phyloP scores from a whole-genome alignment of 345 rosid genomes.

The Physaria fendleri region DNA sequence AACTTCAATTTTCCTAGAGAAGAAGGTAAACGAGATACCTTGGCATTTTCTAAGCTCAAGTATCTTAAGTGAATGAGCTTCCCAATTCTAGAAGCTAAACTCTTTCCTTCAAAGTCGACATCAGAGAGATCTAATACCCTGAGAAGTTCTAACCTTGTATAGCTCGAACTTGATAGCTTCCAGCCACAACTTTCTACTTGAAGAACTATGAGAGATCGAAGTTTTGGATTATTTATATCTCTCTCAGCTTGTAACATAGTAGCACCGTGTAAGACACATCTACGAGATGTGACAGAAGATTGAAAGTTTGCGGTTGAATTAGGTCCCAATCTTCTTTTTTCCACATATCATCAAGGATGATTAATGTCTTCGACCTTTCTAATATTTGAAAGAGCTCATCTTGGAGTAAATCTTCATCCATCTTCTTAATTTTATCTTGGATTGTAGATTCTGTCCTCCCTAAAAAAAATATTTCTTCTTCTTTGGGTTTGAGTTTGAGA shows the following conservation, averaged over 20 bases:
- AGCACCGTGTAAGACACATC: neutral
- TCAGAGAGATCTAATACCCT: constrained; percentile 29
- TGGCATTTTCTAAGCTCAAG: neutral
- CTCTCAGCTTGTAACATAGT: neutral
- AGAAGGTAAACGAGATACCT: constrained; percentile 9
- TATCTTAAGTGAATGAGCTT: constrained; percentile 29
- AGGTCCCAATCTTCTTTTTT: neutral
- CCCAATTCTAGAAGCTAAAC: constrained; percentile 17
- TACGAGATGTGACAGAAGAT: neutral
- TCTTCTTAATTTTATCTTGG: neutral
- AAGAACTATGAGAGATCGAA: neutral
- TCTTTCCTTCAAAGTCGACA: neutral
- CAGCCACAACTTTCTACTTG: fast-evolving
- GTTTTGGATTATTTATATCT: neutral
- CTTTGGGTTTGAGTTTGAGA: neutral
- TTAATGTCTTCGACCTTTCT: neutral
- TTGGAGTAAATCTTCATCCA: neutral
- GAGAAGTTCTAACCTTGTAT: neutral
- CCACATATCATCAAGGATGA: neutral
- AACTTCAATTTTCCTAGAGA: constrained; percentile 8
- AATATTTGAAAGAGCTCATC: neutral
- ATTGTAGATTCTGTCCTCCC: too few relatives aligned
- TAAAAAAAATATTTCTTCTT: too few relatives aligned
- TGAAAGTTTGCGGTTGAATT: neutral
- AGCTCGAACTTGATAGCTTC: neutral